Percentiles rank a stretch among this genome's conserved stretches.
phyloP scores from a whole-genome alignment of 116 monocot genomes.

The Cymodocea nodosa region DNA sequence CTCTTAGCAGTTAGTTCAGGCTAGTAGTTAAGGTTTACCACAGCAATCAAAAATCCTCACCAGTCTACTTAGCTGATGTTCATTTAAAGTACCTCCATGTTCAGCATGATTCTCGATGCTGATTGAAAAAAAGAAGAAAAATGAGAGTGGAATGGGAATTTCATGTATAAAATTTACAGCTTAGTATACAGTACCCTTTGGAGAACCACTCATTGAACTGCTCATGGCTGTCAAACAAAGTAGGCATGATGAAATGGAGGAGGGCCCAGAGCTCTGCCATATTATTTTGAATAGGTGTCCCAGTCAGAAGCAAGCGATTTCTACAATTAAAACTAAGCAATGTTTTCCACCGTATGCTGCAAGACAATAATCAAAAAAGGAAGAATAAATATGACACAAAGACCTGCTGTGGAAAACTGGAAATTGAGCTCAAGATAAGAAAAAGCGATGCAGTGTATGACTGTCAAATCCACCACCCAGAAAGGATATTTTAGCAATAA shows the following conservation, averaged over 20 bases:
- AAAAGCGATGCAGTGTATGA: not conserved
- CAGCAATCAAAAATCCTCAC: constrained; percentile 24
- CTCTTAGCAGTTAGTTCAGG: not conserved
- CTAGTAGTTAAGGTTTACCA: not conserved
- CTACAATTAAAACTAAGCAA: constrained; percentile 96
- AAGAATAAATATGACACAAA: not conserved
- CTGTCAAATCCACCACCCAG: not conserved
- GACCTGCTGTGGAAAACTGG: not conserved
- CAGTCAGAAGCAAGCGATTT: constrained; percentile 94
- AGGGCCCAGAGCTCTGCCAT: constrained; percentile 99
- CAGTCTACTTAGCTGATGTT: constrained; percentile 96
- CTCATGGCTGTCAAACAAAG: constrained; percentile 95
- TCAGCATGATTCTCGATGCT: constrained; percentile 99
- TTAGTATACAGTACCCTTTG: constrained; percentile 55
- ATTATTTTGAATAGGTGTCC: constrained; percentile 99
- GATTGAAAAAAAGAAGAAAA: constrained; percentile 4
- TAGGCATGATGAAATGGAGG: constrained; percentile 99
- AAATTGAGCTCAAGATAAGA: not conserved
- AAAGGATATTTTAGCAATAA: not conserved
- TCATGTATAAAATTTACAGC: not conserved
- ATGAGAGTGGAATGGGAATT: not conserved
- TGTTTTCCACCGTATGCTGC: constrained; percentile 94
- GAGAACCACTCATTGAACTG: constrained; percentile 99
- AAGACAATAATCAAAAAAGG: constrained; percentile 10
- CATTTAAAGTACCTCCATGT: constrained; percentile 95